These are phyloP conservation scores for Tolypocladium cylindrosporum DNA, from an alignment of 2,329 filamentous ascomycete species.

Conservation along the genomic window DNA sequence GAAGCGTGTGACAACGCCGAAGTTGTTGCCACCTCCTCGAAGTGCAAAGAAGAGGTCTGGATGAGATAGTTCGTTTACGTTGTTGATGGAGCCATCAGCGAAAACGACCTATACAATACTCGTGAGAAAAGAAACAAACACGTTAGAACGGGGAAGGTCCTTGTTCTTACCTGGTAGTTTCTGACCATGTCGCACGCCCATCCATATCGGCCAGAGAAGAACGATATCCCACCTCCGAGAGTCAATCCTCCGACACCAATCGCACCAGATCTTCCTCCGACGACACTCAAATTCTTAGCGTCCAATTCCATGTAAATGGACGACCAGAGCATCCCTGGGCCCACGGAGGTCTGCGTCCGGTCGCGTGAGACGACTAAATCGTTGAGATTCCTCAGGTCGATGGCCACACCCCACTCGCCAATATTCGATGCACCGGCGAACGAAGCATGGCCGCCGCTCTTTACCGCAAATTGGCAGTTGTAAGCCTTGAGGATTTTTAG, in stretches of 20 bases:
- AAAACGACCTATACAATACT: not conserved
- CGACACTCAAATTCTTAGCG: not conserved
- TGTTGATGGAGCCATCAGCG: not conserved
- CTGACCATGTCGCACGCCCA: not conserved
- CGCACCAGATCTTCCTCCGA: not conserved
- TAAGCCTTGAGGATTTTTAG: not conserved
- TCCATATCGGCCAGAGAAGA: not conserved
- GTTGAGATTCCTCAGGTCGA: not conserved
- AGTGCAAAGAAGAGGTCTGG: constrained; percentile 14
- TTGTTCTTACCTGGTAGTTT: not conserved
- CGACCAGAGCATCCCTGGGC: not conserved
- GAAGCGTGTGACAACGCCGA: constrained; percentile 21
- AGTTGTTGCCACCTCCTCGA: constrained; percentile 34
- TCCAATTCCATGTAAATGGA: not conserved
- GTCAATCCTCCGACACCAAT: not conserved
- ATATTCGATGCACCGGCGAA: not conserved
- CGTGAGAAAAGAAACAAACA: not conserved
- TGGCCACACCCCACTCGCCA: not conserved
- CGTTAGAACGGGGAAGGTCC: no score
- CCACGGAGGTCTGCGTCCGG: not conserved
- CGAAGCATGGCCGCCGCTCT: not conserved
- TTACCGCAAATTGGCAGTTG: not conserved
- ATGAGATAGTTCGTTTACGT: not conserved
- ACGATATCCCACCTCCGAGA: not conserved
- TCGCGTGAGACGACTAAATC: not conserved